phyloP scores from a whole-genome alignment of 2,329 filamentous ascomycete genomes.

The Aspergillus versicolor region DNA sequence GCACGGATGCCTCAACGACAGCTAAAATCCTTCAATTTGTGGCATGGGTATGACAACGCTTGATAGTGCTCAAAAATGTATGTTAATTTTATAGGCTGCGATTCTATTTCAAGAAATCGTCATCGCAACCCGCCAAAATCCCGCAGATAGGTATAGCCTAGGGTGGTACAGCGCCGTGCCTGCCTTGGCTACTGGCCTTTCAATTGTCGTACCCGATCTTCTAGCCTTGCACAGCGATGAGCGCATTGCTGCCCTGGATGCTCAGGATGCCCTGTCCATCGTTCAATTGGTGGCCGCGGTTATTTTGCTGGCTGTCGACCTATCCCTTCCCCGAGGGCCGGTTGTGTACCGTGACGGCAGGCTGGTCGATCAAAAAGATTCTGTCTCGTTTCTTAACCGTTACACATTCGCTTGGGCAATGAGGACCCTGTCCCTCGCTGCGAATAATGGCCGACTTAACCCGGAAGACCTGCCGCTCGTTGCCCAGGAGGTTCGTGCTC shows the following conservation, averaged over 20 bases:
- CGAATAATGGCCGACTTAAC: slow-evolving; percentile 60
- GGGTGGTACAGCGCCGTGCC: slow-evolving; percentile 13
- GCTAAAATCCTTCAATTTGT: neutral
- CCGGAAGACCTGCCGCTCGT: slow-evolving; percentile 61
- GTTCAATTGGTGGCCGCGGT: slow-evolving; percentile 4
- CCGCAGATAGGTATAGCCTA: slow-evolving; percentile 2
- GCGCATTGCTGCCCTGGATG: neutral
- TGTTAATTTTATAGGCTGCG: neutral
- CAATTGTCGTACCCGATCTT: neutral
- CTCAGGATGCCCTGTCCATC: neutral
- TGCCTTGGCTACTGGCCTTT: neutral
- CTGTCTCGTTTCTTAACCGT: slow-evolving; percentile 58
- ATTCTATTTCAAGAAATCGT: slow-evolving; percentile 6
- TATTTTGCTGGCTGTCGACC: slow-evolving; percentile 4
- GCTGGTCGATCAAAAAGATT: slow-evolving; percentile 62
- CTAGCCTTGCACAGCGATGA: neutral
- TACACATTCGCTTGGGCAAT: slow-evolving; percentile 66
- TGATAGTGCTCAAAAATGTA: neutral
- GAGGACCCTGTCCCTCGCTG: slow-evolving; percentile 55
- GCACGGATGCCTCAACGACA: neutral
- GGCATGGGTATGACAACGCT: slow-evolving; percentile 5
- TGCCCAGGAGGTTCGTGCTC: slow-evolving; percentile 54
- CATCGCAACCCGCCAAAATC: neutral
- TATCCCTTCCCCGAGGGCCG: slow-evolving; percentile 64
- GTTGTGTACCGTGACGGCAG: slow-evolving; percentile 60